Percentiles rank a stretch among this genome's conserved stretches.
Conservation (phyloP, 352 stramenopile genomes). For the Globisporangium iwayamae region DNA sequence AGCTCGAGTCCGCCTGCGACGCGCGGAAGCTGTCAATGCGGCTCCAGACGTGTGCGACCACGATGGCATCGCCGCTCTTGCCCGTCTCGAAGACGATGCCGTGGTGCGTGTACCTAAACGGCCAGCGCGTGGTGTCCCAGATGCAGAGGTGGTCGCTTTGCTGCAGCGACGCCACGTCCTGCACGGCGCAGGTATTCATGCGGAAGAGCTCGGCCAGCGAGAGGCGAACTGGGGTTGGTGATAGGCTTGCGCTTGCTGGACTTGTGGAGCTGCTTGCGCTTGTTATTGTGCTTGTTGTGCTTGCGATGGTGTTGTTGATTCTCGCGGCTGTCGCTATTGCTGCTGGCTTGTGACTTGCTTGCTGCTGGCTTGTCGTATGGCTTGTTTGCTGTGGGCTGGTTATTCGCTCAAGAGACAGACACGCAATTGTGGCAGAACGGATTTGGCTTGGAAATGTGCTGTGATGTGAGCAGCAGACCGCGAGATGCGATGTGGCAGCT, state of each 20-base stretch:
- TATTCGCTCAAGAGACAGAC: not conserved
- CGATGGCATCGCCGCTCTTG: slow-evolving; percentile 40
- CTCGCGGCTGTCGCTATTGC: not conserved
- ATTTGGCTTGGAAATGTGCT: not conserved
- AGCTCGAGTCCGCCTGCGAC: slow-evolving; percentile 63
- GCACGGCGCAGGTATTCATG: slow-evolving; percentile 67
- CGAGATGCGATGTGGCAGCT: not conserved
- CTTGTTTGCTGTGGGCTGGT: not conserved
- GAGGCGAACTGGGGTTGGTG: not conserved
- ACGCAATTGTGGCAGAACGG: not conserved
- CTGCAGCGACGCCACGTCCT: slow-evolving; percentile 53
- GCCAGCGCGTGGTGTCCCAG: slow-evolving; percentile 76
- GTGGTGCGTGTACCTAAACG: slow-evolving; percentile 77
- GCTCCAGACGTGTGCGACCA: slow-evolving; percentile 71
- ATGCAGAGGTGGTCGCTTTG: slow-evolving; percentile 72
- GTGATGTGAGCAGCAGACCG: not conserved
- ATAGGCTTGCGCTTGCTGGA: too few species aligned
- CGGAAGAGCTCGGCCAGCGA: not conserved
- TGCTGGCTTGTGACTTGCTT: not conserved
- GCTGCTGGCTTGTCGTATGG: slow-evolving; percentile 2
- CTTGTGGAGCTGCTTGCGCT: not conserved
- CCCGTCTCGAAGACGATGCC: slow-evolving; percentile 55
- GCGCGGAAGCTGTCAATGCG: slow-evolving; percentile 48
- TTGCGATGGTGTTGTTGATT: not conserved
- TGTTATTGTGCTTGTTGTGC: not conserved